phyloP scores from a whole-genome alignment of 257 asterid species.

The Eustoma russellianum region DNA sequence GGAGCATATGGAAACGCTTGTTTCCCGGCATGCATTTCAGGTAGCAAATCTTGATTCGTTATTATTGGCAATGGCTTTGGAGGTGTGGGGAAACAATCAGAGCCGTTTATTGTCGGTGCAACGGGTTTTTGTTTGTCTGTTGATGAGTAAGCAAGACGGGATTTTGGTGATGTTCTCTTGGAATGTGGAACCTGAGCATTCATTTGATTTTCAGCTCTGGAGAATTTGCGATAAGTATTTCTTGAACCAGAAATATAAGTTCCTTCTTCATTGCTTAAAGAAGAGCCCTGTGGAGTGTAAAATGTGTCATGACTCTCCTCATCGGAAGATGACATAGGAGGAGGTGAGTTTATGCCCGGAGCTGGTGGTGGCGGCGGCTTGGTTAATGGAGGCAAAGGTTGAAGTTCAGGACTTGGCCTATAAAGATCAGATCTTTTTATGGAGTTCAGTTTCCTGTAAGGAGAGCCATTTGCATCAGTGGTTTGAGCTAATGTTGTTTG shows the following conservation, averaged over 20 bases:
- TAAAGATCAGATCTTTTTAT: slow-evolving; percentile 65
- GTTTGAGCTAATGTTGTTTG: slow-evolving; percentile 28
- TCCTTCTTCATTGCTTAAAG: slow-evolving; percentile 51
- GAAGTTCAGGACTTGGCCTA: slow-evolving; percentile 96
- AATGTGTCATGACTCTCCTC: slow-evolving; percentile 74
- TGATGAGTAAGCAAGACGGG: slow-evolving; percentile 55
- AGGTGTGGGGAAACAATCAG: slow-evolving; percentile 22
- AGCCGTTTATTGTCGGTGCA: slow-evolving; percentile 59
- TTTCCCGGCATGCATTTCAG: slow-evolving; percentile 17
- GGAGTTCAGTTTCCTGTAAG: slow-evolving; percentile 59
- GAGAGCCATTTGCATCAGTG: slow-evolving; percentile 40
- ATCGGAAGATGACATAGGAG: slow-evolving; percentile 89
- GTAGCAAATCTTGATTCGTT: slow-evolving; percentile 16
- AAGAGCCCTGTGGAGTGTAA: slow-evolving; percentile 89
- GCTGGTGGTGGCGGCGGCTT: slow-evolving; percentile 82
- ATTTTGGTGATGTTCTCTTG: slow-evolving; percentile 76
- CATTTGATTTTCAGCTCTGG: slow-evolving; percentile 19
- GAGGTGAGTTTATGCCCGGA: slow-evolving; percentile 56
- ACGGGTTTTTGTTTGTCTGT: slow-evolving; percentile 50
- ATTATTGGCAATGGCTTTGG: slow-evolving; percentile 21
- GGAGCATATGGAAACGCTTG: slow-evolving; percentile 38
- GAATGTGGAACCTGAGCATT: slow-evolving; percentile 44
- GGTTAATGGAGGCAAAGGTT: slow-evolving; percentile 84
- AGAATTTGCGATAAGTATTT: slow-evolving; percentile 18
- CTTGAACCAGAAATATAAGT: slow-evolving; percentile 40